Conservation (phyloP, 163 green algal species). For the Scenedesmus sp. region DNA sequence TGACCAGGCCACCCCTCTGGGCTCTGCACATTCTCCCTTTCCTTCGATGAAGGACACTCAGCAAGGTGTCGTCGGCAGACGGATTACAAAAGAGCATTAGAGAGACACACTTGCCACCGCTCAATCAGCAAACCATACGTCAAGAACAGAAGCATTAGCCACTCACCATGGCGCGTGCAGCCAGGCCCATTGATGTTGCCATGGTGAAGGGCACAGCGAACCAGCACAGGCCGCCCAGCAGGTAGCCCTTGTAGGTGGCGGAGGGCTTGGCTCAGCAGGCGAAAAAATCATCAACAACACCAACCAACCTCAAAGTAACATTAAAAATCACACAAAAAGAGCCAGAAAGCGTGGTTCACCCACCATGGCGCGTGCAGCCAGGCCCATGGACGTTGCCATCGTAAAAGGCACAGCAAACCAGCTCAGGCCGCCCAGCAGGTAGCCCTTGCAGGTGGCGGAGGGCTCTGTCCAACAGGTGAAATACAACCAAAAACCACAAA, state of each 20-base stretch:
- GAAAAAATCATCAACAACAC: neutral
- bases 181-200: constrained; percentile 86
- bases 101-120: too few relatives aligned
- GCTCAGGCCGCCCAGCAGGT: constrained; percentile 90
- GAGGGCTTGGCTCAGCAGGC: constrained; percentile 74
- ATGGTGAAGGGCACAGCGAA: constrained; percentile 96
- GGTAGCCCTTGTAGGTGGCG: constrained; percentile 90
- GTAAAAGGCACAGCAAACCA: constrained; percentile 97
- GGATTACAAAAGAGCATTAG: too few relatives aligned
- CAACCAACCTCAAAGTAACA: too few relatives aligned
- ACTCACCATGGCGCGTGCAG: constrained; percentile 74
- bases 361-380: constrained; percentile 83
- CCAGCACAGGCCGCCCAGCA: constrained; percentile 92
- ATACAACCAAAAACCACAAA: too few relatives aligned
- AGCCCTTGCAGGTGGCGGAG: constrained; percentile 91
- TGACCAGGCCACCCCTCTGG: too few relatives aligned
- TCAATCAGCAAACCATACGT: too few relatives aligned
- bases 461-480: constrained; percentile 66
- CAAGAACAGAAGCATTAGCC: too few relatives aligned
- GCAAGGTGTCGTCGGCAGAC: too few relatives aligned
- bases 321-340: too few relatives aligned
- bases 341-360: too few relatives aligned
- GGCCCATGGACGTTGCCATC: constrained; percentile 84
- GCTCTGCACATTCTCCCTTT: too few relatives aligned
- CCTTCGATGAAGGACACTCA: too few relatives aligned